Base-by-base conservation (phyloP, 495 filamentous ascomycete genomes). In the Baudoinia panamericana region DNA sequence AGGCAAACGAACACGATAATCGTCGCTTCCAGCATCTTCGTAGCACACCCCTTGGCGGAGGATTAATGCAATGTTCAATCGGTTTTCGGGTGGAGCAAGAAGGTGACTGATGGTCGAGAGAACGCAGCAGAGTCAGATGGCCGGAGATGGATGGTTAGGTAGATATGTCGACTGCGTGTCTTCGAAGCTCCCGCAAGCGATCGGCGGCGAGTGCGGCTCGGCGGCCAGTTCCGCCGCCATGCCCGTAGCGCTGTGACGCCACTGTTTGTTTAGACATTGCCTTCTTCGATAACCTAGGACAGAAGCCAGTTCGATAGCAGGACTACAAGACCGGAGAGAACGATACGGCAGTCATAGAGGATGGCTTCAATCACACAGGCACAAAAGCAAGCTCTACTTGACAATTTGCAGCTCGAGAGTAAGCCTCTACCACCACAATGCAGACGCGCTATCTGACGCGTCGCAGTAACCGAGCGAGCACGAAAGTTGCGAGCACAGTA, bases 331-430 rank as follows among this genome's bases (percentile, higher is more conserved):
- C 13, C 26, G 9, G 26, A 29, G 9, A 9, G 26, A 29, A 29
- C 26, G 13, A 29, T 9, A 9, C 9, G 9, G 9, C 26, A 29
- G 9, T 9, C 26, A 29, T 13, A 9, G 9, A 29, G 9, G 9
- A 29, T 13, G 9, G 9, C 9, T 29, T 9, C 9, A 36, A 74
- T 95, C 40, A 84, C 83, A 4, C 66, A 75, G 38, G 71, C 60
- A 35, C 84, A 93, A 58, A 93, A 94, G 61, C 82, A 88, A 58
- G 80, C 84, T 5, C 66, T 96, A 9, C 78, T 93, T 40, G 86
- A 94, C 46, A 95, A 97, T 52, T 57, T 96, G 21, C 84, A 93
- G 52, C 70, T 95, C 30, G 90, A 97, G 64, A 75, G 90, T 94
- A 72, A 41, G 79, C 62, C 42, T n/a, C n/a, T n/a, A n/a, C n/a